These are phyloP conservation scores for Eutrema salsugineum DNA, from an alignment of 441 rosid species.

Conservation along the genomic window DNA sequence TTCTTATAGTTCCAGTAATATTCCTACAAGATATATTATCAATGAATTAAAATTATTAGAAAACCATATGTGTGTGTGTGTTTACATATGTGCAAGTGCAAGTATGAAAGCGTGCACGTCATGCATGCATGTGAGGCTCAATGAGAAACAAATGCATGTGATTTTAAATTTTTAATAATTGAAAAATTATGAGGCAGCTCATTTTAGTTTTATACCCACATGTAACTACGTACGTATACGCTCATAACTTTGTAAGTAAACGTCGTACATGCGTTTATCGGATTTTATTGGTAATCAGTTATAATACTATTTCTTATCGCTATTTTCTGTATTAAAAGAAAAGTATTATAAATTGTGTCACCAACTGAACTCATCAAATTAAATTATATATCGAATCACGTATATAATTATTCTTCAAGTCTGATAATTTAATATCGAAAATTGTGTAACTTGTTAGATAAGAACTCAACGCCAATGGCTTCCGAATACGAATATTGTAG, in stretches of 20 bases:
- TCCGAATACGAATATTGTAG: not conserved
- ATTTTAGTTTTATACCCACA: conserved; percentile 15
- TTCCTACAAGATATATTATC: not conserved
- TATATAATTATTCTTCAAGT: not conserved
- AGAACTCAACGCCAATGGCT: not conserved
- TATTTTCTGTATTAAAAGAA: too few species aligned
- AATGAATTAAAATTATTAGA: not conserved
- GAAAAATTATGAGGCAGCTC: conserved; percentile 8
- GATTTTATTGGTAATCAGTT: too few species aligned
- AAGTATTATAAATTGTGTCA: too few species aligned
- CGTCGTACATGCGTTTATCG: too few species aligned
- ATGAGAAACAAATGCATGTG: conserved; percentile 6
- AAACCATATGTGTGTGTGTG: not conserved
- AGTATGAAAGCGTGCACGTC: not conserved
- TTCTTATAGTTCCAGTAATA: not conserved
- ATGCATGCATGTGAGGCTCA: conserved; percentile 25
- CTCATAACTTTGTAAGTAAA: not conserved
- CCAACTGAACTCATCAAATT: too few species aligned
- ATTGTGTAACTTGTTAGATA: not conserved
- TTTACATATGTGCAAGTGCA: not conserved
- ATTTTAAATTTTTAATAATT: not conserved
- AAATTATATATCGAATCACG: not conserved
- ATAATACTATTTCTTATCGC: too few species aligned
- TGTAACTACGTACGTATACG: conserved; percentile 7
- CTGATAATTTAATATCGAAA: not conserved